Conservation (phyloP, 2,329 filamentous ascomycete genomes). For the Pyrenophora tritici-repentis region DNA sequence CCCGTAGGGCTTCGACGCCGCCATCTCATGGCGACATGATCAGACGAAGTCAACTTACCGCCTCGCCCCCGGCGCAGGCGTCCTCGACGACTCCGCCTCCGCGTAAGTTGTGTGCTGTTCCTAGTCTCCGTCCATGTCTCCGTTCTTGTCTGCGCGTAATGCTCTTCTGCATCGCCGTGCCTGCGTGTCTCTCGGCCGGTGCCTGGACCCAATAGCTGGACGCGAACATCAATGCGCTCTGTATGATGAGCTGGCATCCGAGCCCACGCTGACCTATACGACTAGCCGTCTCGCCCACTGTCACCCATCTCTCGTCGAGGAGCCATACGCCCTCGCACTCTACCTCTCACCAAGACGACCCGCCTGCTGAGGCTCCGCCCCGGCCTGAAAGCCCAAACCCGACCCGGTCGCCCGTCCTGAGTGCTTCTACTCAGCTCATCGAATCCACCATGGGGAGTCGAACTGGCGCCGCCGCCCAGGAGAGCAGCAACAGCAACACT, state of each 20-base stretch:
- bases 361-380: constrained; percentile 56
- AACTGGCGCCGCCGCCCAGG: constrained; percentile 37
- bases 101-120: constrained; percentile 53
- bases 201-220: neutral
- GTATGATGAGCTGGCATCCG: constrained; percentile 49
- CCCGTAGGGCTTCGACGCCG: constrained; percentile 15
- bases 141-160: neutral
- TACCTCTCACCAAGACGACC: constrained; percentile 57
- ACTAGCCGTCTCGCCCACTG: constrained; percentile 59
- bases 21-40: constrained; percentile 41
- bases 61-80: constrained; percentile 66
- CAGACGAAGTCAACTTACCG: constrained; percentile 42
- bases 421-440: constrained; percentile 27
- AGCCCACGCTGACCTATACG: constrained; percentile 37
- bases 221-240: constrained; percentile 41
- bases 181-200: constrained; percentile 6
- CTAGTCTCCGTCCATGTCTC: no score
- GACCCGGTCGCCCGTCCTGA: constrained; percentile 52
- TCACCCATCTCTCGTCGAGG: constrained; percentile 58
- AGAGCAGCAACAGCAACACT: constrained; percentile 12
- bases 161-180: constrained; percentile 4
- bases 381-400: constrained; percentile 63
- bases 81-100: constrained; percentile 60
- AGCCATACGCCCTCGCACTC: constrained; percentile 59
- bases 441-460: constrained; percentile 42